Base-by-base conservation (phyloP, 2,329 filamentous ascomycete genomes). In the Xylaria sp. region DNA sequence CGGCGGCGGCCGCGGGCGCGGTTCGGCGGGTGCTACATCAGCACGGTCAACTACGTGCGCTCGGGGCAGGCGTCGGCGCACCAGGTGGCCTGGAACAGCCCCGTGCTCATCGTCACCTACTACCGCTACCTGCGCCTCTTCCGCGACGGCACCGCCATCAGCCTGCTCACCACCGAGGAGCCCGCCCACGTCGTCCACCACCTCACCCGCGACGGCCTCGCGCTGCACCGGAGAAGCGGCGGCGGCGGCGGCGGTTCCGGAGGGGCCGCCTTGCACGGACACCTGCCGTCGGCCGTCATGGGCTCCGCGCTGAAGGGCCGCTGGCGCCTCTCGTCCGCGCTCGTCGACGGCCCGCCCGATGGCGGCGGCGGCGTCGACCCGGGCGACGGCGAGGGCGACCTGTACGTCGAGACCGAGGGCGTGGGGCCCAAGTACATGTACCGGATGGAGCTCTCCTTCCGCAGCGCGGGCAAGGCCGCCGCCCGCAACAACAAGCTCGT, bases 41-140 rank as follows among this genome's bases (percentile, higher is more conserved):
- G 87, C 71, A 97, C 93, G 0, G 92, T 96, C 54, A 97, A 97
- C 75, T 99, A 99, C 74, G 86, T 91, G 45, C 89, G 94, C 20
- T 78, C 91, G 0, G 94, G 94, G 26, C 89, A 89, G 54, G 81
- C 87, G 9, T 87, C 85, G 2, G 81, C 83, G 18, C 88, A 86
- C 60, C 86, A 86, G 50, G 75, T 88, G 17, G 88, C 89, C 1
- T 96, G 92, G 91, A 77, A 78, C 65, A 88, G 83, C 20, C 92
- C 92, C 7, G 88, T 97, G 34, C 92, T 96, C 70, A 95, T 97
- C 54, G 92, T 99, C 44, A 99, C 94, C 0, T 99, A 97, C 75
- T 99, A 96, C 76, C 91, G 94, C 53, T 99, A 97, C 74, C 83
- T 99, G 2, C 90, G 94, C 48, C 94, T 99, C 76, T 94, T 94